These are phyloP conservation scores for Fusarium equiseti DNA, from an alignment of 2,329 filamentous ascomycete genomes.

Conservation along the genomic window DNA sequence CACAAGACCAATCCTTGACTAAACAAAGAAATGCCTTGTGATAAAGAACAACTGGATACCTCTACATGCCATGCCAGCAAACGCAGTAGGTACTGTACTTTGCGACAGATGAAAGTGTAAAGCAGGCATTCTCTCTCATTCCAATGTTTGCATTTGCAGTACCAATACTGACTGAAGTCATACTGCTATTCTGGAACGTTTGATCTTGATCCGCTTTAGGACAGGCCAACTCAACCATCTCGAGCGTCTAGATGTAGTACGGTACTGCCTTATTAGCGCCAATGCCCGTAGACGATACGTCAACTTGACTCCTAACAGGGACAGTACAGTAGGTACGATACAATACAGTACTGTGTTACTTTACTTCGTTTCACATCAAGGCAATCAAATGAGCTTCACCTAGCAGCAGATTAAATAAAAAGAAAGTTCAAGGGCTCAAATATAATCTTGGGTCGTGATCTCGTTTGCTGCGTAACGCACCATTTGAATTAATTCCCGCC, in stretches of 20 bases:
- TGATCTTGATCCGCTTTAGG: neutral
- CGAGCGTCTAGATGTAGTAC: neutral
- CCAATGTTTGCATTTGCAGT: constrained; percentile 1
- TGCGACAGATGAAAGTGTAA: neutral
- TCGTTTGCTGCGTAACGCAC: neutral
- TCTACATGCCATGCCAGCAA: neutral
- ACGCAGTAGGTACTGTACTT: neutral
- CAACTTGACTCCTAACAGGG: constrained; percentile 4
- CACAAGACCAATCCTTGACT: constrained; percentile 5
- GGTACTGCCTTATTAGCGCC: neutral
- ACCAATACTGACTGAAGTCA: neutral
- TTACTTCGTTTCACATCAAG: constrained; percentile 10
- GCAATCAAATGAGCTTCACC: neutral
- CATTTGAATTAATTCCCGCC: neutral
- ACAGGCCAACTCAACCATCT: neutral
- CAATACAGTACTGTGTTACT: constrained; percentile 1
- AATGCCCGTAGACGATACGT: neutral
- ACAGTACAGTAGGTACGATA: constrained; percentile 2
- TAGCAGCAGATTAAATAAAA: neutral
- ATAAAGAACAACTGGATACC: constrained; percentile 15
- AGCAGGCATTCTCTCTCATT: constrained; percentile 4
- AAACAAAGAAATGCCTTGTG: constrained; percentile 17
- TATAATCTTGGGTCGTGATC: neutral
- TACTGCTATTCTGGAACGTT: neutral
- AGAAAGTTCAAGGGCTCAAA: neutral